Evolutionary conservation across 2,329 filamentous ascomycete genomes (phyloP).

Genomic region (Ceratocystis ficicola): DNA sequence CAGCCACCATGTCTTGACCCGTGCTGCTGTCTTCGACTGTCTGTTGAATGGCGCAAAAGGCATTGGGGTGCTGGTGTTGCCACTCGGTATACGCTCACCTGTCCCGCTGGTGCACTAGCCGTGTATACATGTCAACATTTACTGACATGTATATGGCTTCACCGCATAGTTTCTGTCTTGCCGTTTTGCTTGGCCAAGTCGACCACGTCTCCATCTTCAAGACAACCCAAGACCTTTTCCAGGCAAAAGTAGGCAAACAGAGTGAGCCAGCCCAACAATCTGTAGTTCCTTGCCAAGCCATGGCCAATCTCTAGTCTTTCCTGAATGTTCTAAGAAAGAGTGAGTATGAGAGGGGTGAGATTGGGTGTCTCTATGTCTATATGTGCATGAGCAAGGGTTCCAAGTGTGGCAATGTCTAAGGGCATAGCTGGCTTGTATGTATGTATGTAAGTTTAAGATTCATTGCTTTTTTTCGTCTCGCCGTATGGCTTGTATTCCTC

Average conservation of each 20-base stretch:
- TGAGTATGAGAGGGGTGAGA: background rate
- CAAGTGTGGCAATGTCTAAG: background rate
- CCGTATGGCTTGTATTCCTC: background rate
- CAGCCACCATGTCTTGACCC: background rate
- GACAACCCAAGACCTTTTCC: background rate
- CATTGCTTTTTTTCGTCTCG: background rate
- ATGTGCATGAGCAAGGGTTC: background rate
- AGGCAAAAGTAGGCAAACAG: too few relatives aligned
- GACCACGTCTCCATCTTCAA: background rate
- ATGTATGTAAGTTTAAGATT: slow-evolving; percentile 3
- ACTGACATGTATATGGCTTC: background rate
- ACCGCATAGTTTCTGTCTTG: slow-evolving; percentile 1
- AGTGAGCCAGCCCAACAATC: too few relatives aligned
- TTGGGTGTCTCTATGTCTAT: background rate
- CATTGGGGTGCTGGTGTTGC: too few relatives aligned
- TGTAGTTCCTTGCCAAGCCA: too few relatives aligned
- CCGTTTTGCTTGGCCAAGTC: background rate
- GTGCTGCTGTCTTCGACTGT: background rate
- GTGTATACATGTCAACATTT: too few relatives aligned
- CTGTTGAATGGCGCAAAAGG: background rate
- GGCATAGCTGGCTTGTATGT: background rate
- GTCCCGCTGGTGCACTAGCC: too few relatives aligned
- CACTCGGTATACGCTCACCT: too few relatives aligned
- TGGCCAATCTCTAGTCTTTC: too few relatives aligned
- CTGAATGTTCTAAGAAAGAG: too few relatives aligned